Evolutionary conservation across 768 basidiomycete genomes (phyloP), one percentile per base, ranked within the genome.

Genomic region (Podaxis sp.): DNA sequence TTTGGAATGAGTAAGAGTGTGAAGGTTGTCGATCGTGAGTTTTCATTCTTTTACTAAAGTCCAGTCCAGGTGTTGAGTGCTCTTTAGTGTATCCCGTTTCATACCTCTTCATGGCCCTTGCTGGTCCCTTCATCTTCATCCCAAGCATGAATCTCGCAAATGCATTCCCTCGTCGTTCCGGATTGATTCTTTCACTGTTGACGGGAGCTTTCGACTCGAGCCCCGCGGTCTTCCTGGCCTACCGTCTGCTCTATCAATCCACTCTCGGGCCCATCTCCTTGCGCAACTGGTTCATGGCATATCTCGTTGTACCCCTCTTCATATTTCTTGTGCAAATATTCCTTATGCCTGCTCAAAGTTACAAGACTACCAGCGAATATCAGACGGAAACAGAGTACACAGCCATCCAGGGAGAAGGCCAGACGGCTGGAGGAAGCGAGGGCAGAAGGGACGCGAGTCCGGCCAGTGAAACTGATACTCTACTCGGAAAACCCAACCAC

Each of bases 181-280:
- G 57, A 4, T 22, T 58, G n/a, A 22, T 58, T 22, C 57, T 58
- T 49, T 33, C 57, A 7, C 20, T 48, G 4, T 26, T 58, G 7
- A 58, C 57, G 11, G 57, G 57, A 13, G 57, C 57, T 22, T 58
- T 58, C 15, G 57, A 58, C 48, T 58, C 57, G 15, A 58, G 57
- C 33, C 57, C 57, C 26, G 57, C 57, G n/a, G 17, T 58, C 41
- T 58, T 58, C 57, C 57, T 58, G 28, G n/a, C 24, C 15, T 58
- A 58, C 8, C 44, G 57, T n/a, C 46, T 58, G 20, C 17, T 58
- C 2, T 58, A 58, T 20, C 57, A 58, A 33, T 58, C 57, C 12
- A 15, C 20, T 4, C 46, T 58, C 8, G 57, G 57, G 8, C 57
- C 57, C 15, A 58, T 58, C 7, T 58, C 57, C 24, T 41, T 58